phyloP scores from a whole-genome alignment of 495 filamentous ascomycete species.

The Hypomontagnella submonticulosa region DNA sequence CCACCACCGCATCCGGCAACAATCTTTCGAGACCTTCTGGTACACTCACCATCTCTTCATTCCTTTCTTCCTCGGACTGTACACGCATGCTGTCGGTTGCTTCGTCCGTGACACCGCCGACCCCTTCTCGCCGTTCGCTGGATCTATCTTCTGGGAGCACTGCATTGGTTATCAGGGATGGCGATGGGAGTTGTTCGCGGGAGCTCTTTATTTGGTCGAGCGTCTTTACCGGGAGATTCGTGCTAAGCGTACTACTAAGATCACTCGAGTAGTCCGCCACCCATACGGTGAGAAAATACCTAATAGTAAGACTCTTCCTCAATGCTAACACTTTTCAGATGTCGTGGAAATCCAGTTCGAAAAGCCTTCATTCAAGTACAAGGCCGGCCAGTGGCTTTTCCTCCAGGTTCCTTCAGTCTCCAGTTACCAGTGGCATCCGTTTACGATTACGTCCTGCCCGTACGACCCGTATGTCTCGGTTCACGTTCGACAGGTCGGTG shows the following conservation, averaged over 20 bases:
- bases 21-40: conserved; percentile 98
- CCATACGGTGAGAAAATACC: conserved; percentile 81
- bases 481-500: conserved; percentile 95
- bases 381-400: conserved; percentile 97
- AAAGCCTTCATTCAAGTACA: conserved; percentile 97
- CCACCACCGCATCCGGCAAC: conserved; percentile 91
- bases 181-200: conserved; percentile 95
- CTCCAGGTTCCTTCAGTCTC: conserved; percentile 91
- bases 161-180: conserved; percentile 97
- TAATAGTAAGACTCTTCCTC: background rate
- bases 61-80: conserved; percentile 91
- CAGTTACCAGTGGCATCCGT: conserved; percentile 95
- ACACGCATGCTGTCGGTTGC: conserved; percentile 95
- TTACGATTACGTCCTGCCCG: conserved; percentile 98
- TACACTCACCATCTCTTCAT: conserved; percentile 99
- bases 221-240: conserved; percentile 93
- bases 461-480: conserved; percentile 93
- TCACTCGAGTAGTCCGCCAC: conserved; percentile 92
- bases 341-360: conserved; percentile 97
- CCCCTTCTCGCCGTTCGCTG: conserved; percentile 85
- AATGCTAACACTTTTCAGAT: conserved; percentile 65
- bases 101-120: conserved; percentile 84
- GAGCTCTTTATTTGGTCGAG: conserved; percentile 85
- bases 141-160: conserved; percentile 84
- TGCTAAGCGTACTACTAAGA: conserved; percentile 81